phyloP scores from a whole-genome alignment of 176 grass and related monocot species.

The Eleusine indica region DNA sequence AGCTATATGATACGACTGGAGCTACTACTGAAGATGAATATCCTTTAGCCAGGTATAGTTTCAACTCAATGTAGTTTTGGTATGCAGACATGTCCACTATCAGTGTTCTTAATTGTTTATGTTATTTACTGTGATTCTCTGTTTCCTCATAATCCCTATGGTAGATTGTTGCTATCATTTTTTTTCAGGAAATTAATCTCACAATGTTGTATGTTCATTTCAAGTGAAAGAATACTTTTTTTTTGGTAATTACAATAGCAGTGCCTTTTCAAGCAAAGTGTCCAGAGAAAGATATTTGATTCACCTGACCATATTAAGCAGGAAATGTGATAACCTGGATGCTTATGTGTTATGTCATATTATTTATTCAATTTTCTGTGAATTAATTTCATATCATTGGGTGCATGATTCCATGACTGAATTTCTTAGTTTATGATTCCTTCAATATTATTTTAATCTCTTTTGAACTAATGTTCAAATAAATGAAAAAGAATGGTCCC shows the following conservation, averaged over 20 bases:
- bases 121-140: conserved; percentile 23
- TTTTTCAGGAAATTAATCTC: conserved; percentile 35
- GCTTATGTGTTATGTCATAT: not conserved
- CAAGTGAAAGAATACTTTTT: conserved; percentile 1
- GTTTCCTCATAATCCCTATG: conserved; percentile 27
- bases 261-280: conserved; percentile 12
- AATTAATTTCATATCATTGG: not conserved
- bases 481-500: conserved; percentile 29
- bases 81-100: conserved; percentile 22
- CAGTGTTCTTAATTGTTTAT: conserved; percentile 9
- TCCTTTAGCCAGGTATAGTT: conserved; percentile 67
- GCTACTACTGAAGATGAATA: conserved; percentile 57
- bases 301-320: conserved; percentile 21
- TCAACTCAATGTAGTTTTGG: not conserved
- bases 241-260: conserved; percentile 21
- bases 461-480: conserved; percentile 10
- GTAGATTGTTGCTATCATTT: conserved; percentile 23
- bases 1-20: conserved; percentile 76
- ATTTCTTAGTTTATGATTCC: conserved; percentile 26
- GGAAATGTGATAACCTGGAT: conserved; percentile 27
- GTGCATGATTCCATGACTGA: not conserved
- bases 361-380: conserved; percentile 24
- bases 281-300: conserved; percentile 14
- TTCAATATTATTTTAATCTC: conserved; percentile 4
- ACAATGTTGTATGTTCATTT: not conserved